Evolutionary conservation across 257 asterid genomes (phyloP), one percentile per base, ranked within the genome.

Genomic region (Perilla frutescens): DNA sequence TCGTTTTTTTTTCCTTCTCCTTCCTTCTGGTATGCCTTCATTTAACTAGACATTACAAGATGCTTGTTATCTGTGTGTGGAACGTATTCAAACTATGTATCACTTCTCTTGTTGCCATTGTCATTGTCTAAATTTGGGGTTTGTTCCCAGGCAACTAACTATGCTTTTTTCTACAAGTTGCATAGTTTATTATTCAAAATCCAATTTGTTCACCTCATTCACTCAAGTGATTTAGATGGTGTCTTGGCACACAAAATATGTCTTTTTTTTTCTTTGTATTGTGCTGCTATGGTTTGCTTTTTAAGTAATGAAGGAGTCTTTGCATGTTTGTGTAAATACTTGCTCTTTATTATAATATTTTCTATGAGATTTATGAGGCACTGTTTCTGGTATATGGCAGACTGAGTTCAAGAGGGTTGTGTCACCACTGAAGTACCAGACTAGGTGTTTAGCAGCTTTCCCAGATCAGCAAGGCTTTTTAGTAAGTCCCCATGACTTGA

Each of bases 381-480:
- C 66, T 77, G 44, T 36, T 44, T 76, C 53, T 74, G 64, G 71
- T 55, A 37, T 61, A 32, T 70, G 74, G 76, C 88, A 95, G 99
- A 13, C 87, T n/a, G 99, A 95, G 79, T 92, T 87, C 85, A 95
- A 90, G 91, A 87, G 93, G 81, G 77, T 95, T 70, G 32, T 64
- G 59, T 95, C 99, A 62, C 99, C 99, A 26, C 62, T 95, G 76
- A 92, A 92, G 91, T 89, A 92, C 87, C 99, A 95, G 81, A 95
- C 99, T 39, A 86, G 99, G 81, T 95, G 98, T 77, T 69, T 95
- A 62, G 99, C 99, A 69, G 96, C 99, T 70, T 95, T 95, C 79
- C 99, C 99, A 55, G 96, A 95, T 81, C 92, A 95, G 81, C 97
- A 92, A 85, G 99, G 99, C 54, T 95, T 92, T 85, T 78, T 95